Base-by-base conservation (phyloP, 1,284 basidiomycete genomes). In the Ganoderma sp. region DNA sequence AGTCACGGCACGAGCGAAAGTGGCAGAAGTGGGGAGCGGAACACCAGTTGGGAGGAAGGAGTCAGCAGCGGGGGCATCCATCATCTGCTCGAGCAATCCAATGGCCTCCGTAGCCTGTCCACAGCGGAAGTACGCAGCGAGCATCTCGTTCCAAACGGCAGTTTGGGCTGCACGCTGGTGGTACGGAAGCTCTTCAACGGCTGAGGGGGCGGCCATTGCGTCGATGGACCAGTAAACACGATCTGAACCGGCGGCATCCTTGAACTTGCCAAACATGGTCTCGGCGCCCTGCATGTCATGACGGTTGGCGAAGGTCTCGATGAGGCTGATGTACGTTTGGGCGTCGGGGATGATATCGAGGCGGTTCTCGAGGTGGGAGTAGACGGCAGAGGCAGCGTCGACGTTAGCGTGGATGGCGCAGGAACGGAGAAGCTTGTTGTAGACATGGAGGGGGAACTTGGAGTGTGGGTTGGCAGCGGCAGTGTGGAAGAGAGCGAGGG, bases 131-230 rank as follows among this genome's bases (percentile, higher is more conserved):
- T 93, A 90, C 0, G 89, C 87, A 57, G 87, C 83, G 65, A 97
- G 87, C 88, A 96, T 93, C 70, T 85, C 81, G 70, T 90, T 90
- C 88, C 89, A 96, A 1, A 93, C 83, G 43, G 81, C 74, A 39
- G 88, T 79, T 65, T 85, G 83, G 2, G 77, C 74, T 0, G 65
- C 74, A 15, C 77, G 78, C 52, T 66, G 43, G 5, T 37, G 37
- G 39, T 69, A 61, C 15, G 22, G 37, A 7, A 41, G 28, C 1
- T 61, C n/a, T 15, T 57, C 43, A 1, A 59, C 14, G 6, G 60
- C 32, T 6, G 64, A 37, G 8, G 67, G 52, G 25, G 19, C 9
- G 9, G 32, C 63, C 0, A 67, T 43, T 7, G 59, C 66, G 17
- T 70, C 67, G 15, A 68, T 57, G 2, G 67, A 69, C 76, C 78